phyloP scores from a whole-genome alignment of 208 protist species.

The Porcisia hertigi region DNA sequence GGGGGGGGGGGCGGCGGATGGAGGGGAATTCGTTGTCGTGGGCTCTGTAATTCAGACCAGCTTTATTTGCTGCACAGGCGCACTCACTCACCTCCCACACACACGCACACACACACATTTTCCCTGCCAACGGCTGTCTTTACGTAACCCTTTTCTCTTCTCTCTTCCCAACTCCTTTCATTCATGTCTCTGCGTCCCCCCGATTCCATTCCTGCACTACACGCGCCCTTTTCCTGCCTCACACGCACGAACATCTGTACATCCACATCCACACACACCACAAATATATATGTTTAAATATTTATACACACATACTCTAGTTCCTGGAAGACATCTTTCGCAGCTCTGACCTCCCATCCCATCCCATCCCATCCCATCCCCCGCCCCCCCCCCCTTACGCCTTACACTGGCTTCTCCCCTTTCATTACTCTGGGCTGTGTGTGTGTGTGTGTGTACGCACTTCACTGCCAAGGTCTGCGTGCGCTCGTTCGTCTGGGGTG shows the following conservation, averaged over 20 bases:
- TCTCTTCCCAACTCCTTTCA: neutral
- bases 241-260: neutral
- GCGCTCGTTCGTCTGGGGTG: neutral
- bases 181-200: too few relatives aligned
- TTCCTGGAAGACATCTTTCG: neutral
- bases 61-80: too few relatives aligned
- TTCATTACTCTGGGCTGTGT: neutral
- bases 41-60: too few relatives aligned
- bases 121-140: too few relatives aligned
- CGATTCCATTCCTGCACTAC: neutral
- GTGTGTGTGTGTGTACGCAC: neutral
- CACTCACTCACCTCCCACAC: too few relatives aligned
- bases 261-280: neutral
- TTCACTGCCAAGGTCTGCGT: too few relatives aligned
- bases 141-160: too few relatives aligned
- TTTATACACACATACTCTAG: neutral
- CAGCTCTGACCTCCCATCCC: neutral
- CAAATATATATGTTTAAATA: too few relatives aligned
- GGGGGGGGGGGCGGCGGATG: too few relatives aligned
- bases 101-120: too few relatives aligned
- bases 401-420: neutral
- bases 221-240: neutral
- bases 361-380: neutral
- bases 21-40: too few relatives aligned
- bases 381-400: neutral